Conservation (phyloP, 2,329 filamentous ascomycete genomes). For the Colletotrichum sp. region DNA sequence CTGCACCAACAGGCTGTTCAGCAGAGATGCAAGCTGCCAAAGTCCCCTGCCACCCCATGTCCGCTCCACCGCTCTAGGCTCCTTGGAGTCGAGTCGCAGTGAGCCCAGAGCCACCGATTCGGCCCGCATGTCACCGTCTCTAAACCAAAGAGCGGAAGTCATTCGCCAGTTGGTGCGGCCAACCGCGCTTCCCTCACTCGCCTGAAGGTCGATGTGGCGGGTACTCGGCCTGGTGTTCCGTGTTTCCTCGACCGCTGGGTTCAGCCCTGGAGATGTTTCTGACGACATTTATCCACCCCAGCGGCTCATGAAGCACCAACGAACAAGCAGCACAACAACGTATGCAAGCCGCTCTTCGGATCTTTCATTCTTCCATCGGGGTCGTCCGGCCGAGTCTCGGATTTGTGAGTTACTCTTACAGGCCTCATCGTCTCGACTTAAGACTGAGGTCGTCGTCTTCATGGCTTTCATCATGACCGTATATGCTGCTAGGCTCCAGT, state of each 20-base stretch:
- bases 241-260: not conserved
- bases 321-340: not conserved
- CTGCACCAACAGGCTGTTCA: not conserved
- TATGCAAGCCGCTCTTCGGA: not conserved
- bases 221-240: not conserved
- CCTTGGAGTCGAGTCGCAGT: not conserved
- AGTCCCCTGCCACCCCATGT: not conserved
- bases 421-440: not conserved
- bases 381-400: not conserved
- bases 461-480: not conserved
- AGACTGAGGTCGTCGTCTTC: not conserved
- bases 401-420: not conserved
- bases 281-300: not conserved
- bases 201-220: not conserved
- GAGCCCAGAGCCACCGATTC: constrained; percentile 13
- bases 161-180: not conserved
- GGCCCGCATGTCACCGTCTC: constrained; percentile 3
- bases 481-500: not conserved
- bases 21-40: not conserved
- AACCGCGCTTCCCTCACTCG: not conserved
- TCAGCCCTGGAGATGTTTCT: not conserved
- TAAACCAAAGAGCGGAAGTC: not conserved
- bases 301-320: not conserved
- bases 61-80: constrained; percentile 2
- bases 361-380: not conserved